phyloP scores from a whole-genome alignment of 2,329 filamentous ascomycete species.

The Coniella vitis region DNA sequence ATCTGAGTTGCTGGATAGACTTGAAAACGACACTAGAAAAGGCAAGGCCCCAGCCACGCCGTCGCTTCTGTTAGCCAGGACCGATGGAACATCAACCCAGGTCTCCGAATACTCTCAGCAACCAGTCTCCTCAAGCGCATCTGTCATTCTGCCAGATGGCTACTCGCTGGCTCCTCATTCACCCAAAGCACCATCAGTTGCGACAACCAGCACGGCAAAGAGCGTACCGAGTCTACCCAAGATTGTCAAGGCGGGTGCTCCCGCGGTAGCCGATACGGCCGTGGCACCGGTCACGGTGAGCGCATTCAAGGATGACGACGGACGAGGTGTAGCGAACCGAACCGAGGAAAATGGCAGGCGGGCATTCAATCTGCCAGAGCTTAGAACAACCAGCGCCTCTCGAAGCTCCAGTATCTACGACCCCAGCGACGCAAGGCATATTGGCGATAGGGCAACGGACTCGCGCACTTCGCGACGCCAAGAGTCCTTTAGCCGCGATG shows the following conservation, averaged over 20 bases:
- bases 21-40: constrained; percentile 3
- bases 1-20: constrained; percentile 33
- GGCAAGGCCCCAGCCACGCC: constrained; percentile 20
- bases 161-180: constrained; percentile 34
- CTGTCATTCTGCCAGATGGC: constrained; percentile 25
- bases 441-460: constrained; percentile 24
- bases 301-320: constrained; percentile 42
- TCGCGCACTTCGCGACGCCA: constrained; percentile 32
- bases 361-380: constrained; percentile 23
- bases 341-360: constrained; percentile 37
- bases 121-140: constrained; percentile 14
- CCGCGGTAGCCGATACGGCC: constrained; percentile 37
- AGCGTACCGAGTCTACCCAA: constrained; percentile 35
- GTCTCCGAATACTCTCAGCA: constrained; percentile 16
- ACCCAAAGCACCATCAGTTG: constrained; percentile 42
- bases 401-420: constrained; percentile 35
- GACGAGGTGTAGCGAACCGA: constrained; percentile 32
- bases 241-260: constrained; percentile 35
- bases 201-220: constrained; percentile 38
- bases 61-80: constrained; percentile 18
- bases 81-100: constrained; percentile 18
- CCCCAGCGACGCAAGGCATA: constrained; percentile 21
- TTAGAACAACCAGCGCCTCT: constrained; percentile 25
- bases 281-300: constrained; percentile 43
- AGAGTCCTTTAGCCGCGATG: constrained; percentile 39